phyloP scores from a whole-genome alignment of 1,284 basidiomycete genomes.

The Cutaneotrichosporon dermatis region DNA sequence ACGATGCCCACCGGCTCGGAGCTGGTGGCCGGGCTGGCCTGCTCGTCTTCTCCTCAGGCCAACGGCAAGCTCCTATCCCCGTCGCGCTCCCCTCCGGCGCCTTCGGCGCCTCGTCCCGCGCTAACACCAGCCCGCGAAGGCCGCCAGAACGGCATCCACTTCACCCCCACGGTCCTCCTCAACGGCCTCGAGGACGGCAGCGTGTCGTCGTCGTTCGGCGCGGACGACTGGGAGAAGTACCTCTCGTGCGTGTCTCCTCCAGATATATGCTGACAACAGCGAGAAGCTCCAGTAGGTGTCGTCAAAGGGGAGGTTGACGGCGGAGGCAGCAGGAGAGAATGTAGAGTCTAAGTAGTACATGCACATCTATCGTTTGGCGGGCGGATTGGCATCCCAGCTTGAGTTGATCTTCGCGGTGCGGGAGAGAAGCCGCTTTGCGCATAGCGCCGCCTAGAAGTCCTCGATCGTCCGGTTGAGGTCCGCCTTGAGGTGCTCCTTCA shows the following conservation, averaged over 20 bases:
- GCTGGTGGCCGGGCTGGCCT: background rate
- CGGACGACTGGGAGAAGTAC: constrained; percentile 80
- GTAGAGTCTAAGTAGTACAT: constrained; percentile 4
- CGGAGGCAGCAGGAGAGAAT: background rate
- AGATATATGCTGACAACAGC: background rate
- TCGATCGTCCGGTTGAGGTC: constrained; percentile 85
- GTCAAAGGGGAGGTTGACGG: background rate
- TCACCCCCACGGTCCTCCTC: constrained; percentile 82
- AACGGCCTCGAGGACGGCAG: constrained; percentile 75
- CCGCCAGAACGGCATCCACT: constrained; percentile 86
- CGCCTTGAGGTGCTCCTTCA: constrained; percentile 74
- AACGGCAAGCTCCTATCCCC: too few relatives aligned
- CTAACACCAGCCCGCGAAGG: constrained; percentile 64
- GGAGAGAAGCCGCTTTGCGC: too few relatives aligned
- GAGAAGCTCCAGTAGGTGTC: constrained; percentile 14
- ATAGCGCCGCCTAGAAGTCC: constrained; percentile 29
- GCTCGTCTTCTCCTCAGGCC: too few relatives aligned
- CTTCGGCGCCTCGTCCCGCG: background rate
- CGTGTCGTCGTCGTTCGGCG: constrained; percentile 76
- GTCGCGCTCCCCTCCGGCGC: too few relatives aligned
- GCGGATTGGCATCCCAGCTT: too few relatives aligned
- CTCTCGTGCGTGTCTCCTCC: constrained; percentile 50
- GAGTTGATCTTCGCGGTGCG: too few relatives aligned
- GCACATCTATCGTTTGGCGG: background rate
- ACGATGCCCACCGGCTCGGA: too few relatives aligned